Base-by-base conservation (phyloP, 179 eudicot genomes). In the Carnegiea gigantea region DNA sequence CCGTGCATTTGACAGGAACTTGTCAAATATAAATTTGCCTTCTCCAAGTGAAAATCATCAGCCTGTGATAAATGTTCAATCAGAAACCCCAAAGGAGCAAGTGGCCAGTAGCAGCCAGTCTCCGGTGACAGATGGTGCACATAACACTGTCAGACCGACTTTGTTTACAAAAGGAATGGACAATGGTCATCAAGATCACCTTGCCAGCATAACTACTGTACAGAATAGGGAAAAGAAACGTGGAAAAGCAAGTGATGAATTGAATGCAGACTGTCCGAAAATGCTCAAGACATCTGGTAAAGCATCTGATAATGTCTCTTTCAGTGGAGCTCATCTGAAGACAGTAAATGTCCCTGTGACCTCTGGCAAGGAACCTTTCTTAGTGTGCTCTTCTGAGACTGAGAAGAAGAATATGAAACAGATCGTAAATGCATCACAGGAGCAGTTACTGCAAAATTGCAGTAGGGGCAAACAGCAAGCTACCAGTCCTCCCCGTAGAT, bases 1-100 rank as follows among this genome's bases (percentile, higher is more conserved):
- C 71, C 94, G 88, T 30, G 95, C 98, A 54, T 90, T 91, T 79
- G 93, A 90, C 81, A 82, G 88, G 83, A 89, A 89, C 48, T 81
- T 81, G 48, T 81, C 84, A 73, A 85, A 86, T 67, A 82, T 78
- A 51, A 87, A 87, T 30, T 83, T 80, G 44, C 76, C 87, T 62
- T 75, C 73, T 60, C 60, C 68, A 80, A 79, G 62, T 78, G 86
- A 84, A 68, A 54, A 77, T 49, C 33, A 26, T 76, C 30, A 75
- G 70, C 75, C 77, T 26, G 17, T 71, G 46, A 17, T 67, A 5
- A 75, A 54, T 70, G 40, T 76, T 59, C 80, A 15, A 10, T 24
- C 82, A 57, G 70, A 44, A 70, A 44, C 17, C 73, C 67, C 72
- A 57, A 75, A 62, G 72, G 80, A 84, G 33, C 68, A 78, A 51